phyloP scores from a whole-genome alignment of 73 alveolate genomes.

The Symbiodinium pilosum region DNA sequence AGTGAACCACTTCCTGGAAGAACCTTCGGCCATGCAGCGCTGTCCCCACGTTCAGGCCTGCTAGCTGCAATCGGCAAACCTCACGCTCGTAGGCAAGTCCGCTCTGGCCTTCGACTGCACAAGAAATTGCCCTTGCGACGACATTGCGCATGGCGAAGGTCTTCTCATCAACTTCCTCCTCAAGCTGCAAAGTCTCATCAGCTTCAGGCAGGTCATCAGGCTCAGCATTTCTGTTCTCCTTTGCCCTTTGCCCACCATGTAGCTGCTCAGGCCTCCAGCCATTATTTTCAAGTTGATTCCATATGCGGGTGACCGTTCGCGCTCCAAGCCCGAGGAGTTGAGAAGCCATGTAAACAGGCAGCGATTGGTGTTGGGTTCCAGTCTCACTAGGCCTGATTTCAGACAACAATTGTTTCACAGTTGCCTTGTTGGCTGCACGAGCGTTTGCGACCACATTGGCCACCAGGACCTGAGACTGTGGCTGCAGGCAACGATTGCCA shows the following conservation, averaged over 20 bases:
- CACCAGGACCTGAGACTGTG: not conserved
- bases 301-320: not conserved
- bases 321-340: not conserved
- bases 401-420: not conserved
- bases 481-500: not conserved
- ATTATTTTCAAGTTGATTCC: not conserved
- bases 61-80: not conserved
- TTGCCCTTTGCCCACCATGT: not conserved
- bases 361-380: not conserved
- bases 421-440: not conserved
- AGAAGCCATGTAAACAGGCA: not conserved
- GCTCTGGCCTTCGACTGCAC: slow-evolving; percentile 17
- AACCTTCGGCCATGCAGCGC: slow-evolving; percentile 9
- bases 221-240: not conserved
- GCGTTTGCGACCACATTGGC: not conserved
- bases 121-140: not conserved
- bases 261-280: not conserved
- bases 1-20: not conserved
- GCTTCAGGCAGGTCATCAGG: not conserved
- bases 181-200: not conserved
- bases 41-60: not conserved
- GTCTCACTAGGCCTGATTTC: not conserved
- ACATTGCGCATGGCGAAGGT: not conserved
- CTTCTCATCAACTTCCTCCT: not conserved
- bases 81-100: slow-evolving; percentile 22